Evolutionary conservation across 176 grass and related monocot genomes (phyloP).

Genomic region (Chrysopogon serrulatus): DNA sequence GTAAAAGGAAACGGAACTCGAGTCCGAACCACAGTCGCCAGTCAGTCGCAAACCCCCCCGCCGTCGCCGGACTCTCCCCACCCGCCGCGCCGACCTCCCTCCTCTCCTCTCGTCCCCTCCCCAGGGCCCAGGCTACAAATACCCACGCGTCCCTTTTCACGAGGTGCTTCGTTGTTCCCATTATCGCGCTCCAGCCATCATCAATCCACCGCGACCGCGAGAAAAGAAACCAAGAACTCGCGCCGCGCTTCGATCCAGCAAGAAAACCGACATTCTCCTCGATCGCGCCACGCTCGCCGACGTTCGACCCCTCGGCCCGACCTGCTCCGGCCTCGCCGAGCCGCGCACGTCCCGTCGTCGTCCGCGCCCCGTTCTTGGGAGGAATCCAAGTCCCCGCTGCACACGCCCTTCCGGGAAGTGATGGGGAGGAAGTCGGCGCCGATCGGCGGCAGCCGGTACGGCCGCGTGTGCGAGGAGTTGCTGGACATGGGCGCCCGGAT

Average conservation of each 20-base stretch:
- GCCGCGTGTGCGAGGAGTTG: constrained; percentile 30
- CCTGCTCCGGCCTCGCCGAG: too few relatives aligned
- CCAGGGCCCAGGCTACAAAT: background rate
- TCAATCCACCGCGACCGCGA: background rate
- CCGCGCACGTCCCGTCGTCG: background rate
- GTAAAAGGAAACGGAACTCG: background rate
- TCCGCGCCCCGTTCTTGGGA: constrained; percentile 1
- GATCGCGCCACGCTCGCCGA: background rate
- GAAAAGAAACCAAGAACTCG: background rate
- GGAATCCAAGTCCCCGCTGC: too few relatives aligned
- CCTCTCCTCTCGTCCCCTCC: background rate
- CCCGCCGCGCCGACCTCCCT: background rate
- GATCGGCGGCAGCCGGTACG: constrained; percentile 38
- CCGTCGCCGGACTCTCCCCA: background rate
- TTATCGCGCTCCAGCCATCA: background rate
- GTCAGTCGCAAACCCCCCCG: background rate
- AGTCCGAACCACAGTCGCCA: background rate
- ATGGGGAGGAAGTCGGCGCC: background rate
- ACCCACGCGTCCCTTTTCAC: background rate
- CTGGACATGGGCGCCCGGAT: constrained; percentile 37
- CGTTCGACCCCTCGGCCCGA: background rate
- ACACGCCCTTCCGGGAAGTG: too few relatives aligned
- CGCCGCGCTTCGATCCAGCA: background rate
- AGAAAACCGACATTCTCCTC: background rate
- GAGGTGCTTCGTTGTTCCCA: background rate